Percentiles rank a stretch among this genome's conserved stretches.
These are phyloP conservation scores for Penicillium diatomitis DNA, from an alignment of 495 filamentous ascomycete species.

Conservation along the genomic window DNA sequence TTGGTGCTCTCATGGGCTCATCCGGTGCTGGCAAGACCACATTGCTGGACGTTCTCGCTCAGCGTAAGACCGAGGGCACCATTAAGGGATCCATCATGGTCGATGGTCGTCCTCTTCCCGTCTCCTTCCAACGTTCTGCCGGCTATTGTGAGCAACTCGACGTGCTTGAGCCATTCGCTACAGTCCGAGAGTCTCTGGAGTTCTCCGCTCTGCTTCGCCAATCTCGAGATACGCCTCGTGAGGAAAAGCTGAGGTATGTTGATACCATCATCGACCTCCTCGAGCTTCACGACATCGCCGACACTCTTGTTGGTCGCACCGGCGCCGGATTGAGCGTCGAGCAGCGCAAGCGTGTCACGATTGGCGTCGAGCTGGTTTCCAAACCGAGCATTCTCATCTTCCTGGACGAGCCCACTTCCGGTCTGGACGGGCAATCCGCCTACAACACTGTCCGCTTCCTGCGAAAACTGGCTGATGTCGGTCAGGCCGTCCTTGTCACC, in stretches of 20 bases:
- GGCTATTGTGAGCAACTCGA: conserved; percentile 56
- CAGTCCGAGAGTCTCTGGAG: conserved; percentile 52
- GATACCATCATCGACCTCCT: conserved; percentile 50
- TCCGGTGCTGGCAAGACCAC: conserved; percentile 61
- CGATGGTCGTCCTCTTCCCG: conserved; percentile 65
- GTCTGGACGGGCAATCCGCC: conserved; percentile 55
- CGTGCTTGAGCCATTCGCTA: conserved; percentile 48
- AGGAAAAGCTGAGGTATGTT: conserved; percentile 53
- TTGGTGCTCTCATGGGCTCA: conserved; percentile 65
- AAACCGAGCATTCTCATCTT: conserved; percentile 65
- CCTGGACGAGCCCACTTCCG: conserved; percentile 70
- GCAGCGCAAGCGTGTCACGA: conserved; percentile 56
- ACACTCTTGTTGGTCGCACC: conserved; percentile 43
- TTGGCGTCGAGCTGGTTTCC: conserved; percentile 58
- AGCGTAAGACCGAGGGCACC: conserved; percentile 77
- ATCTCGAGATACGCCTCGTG: conserved; percentile 32
- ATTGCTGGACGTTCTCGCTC: conserved; percentile 43
- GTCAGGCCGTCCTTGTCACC: conserved; percentile 64
- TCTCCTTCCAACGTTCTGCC: conserved; percentile 67
- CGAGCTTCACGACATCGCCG: conserved; percentile 47
- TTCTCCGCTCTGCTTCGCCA: conserved; percentile 54
- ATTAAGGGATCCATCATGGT: conserved; percentile 81
- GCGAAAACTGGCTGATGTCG: conserved; percentile 53
- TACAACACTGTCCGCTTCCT: conserved; percentile 58
- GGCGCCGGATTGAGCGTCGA: conserved; percentile 49